These are phyloP conservation scores for Persicaria tinctoria DNA, from an alignment of 148 eudicot genomes.

Conservation along the genomic window DNA sequence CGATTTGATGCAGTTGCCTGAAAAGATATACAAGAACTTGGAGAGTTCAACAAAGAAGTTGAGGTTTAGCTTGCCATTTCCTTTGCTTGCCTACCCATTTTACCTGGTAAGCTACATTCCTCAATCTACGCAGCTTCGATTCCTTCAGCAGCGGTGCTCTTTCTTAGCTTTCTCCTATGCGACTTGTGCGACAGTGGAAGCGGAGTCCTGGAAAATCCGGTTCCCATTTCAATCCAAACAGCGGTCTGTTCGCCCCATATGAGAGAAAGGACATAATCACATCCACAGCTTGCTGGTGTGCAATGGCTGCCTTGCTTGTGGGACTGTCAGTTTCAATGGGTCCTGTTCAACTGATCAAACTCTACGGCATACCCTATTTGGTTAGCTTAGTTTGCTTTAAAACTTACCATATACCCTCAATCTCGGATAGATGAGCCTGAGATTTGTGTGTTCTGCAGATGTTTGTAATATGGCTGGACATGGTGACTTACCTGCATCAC, in stretches of 20 bases:
- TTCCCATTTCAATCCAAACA: conserved; percentile 45
- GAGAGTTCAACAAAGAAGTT: conserved; percentile 22
- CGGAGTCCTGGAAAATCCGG: conserved; percentile 53
- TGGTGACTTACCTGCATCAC: conserved; percentile 44
- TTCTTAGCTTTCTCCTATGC: not conserved
- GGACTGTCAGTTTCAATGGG: conserved; percentile 36
- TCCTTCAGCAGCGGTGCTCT: not conserved
- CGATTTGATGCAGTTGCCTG: conserved; percentile 26
- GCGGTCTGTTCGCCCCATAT: conserved; percentile 35
- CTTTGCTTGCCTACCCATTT: conserved; percentile 46
- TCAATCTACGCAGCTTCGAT: not conserved
- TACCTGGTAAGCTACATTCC: conserved; percentile 36
- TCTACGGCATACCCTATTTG: conserved; percentile 43
- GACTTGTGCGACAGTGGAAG: conserved; percentile 25
- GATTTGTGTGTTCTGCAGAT: conserved; percentile 12
- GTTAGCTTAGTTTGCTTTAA: conserved; percentile 19
- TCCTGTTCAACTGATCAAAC: conserved; percentile 37
- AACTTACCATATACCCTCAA: not conserved
- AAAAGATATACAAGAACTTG: conserved; percentile 34
- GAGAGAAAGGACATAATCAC: conserved; percentile 45
- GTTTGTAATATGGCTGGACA: conserved; percentile 34
- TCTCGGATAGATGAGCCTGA: not conserved
- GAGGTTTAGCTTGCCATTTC: conserved; percentile 49
- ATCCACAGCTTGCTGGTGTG: conserved; percentile 44
- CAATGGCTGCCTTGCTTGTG: conserved; percentile 38